These are phyloP conservation scores for Boletus fagicola DNA, from an alignment of 768 basidiomycete species.

Conservation along the genomic window DNA sequence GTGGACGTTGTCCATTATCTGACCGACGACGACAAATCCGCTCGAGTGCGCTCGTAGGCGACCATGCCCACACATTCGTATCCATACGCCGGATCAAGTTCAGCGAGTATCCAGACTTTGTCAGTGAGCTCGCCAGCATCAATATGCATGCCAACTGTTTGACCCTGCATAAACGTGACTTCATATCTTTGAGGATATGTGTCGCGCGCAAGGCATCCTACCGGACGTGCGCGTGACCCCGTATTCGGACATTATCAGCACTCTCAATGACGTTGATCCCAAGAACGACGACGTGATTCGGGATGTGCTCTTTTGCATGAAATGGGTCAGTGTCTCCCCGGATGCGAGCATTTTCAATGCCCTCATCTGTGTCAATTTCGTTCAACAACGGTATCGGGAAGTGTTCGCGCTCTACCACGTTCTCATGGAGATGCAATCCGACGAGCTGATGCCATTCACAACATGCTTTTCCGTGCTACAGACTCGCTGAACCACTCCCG, in stretches of 20 bases:
- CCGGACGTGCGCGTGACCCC: conserved; percentile 20
- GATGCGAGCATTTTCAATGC: conserved; percentile 47
- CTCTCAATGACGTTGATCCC: conserved; percentile 33
- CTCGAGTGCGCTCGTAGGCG: conserved; percentile 16
- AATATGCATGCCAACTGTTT: conserved; percentile 35
- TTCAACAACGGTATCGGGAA: conserved; percentile 29
- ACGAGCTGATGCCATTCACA: conserved; percentile 41
- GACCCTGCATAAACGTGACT: too few species aligned
- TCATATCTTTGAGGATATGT: too few species aligned
- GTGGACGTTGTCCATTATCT: conserved; percentile 24
- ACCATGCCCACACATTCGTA: conserved; percentile 18
- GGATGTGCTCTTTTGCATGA: conserved; percentile 27
- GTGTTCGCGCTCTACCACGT: conserved; percentile 44
- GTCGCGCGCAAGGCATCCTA: conserved; percentile 1
- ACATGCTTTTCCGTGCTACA: conserved; percentile 38
- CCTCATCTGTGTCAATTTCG: conserved; percentile 42
- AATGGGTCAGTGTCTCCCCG: conserved; percentile 34
- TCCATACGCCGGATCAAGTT: conserved; percentile 7
- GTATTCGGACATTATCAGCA: conserved; percentile 40
- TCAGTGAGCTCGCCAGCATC: conserved; percentile 39
- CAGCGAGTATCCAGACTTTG: too few species aligned
- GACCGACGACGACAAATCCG: conserved; percentile 9
- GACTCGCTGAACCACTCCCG: conserved; percentile 2
- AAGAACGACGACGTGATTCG: conserved; percentile 32
- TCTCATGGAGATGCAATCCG: conserved; percentile 34